Evolutionary conservation across 2,329 filamentous ascomycete species (phyloP).

Genomic region (Neophaeococcomyces aloes): DNA sequence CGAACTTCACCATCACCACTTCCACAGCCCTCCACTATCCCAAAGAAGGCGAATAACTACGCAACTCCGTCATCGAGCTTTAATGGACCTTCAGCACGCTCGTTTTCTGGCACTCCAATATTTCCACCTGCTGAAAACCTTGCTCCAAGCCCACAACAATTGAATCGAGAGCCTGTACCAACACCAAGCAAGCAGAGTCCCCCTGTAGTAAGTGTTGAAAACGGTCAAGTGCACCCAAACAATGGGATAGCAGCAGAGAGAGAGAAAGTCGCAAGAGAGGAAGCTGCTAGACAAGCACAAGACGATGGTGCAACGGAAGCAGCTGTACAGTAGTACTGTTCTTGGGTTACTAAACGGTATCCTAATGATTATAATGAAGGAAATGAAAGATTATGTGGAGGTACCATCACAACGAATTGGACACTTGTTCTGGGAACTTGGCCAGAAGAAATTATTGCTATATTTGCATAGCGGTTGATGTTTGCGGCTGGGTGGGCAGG

Average conservation of each 20-base stretch:
- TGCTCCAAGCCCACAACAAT: constrained; percentile 19
- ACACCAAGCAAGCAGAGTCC: constrained; percentile 21
- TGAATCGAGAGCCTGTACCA: constrained; percentile 18
- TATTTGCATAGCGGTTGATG: constrained; percentile 1
- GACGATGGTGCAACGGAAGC: background rate
- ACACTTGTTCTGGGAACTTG: background rate
- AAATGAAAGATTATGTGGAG: background rate
- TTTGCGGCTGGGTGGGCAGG: background rate
- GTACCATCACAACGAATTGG: constrained; percentile 2
- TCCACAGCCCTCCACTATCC: constrained; percentile 23
- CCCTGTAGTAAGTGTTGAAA: background rate
- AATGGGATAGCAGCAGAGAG: background rate
- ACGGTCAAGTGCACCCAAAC: background rate
- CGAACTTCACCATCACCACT: constrained; percentile 25
- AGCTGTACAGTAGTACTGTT: constrained; percentile 8
- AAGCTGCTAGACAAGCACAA: background rate
- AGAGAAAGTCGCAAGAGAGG: background rate
- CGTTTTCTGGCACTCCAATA: constrained; percentile 19
- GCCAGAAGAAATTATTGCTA: background rate
- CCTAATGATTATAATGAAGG: background rate
- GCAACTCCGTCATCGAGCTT: constrained; percentile 5
- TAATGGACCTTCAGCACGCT: constrained; percentile 7
- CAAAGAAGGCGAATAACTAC: constrained; percentile 7
- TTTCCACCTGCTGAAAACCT: constrained; percentile 22
- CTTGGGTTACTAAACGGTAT: background rate